Percentiles rank a stretch among this genome's conserved stretches.
These are phyloP conservation scores for Monascus purpureus DNA, from an alignment of 495 filamentous ascomycete genomes.

Conservation along the genomic window DNA sequence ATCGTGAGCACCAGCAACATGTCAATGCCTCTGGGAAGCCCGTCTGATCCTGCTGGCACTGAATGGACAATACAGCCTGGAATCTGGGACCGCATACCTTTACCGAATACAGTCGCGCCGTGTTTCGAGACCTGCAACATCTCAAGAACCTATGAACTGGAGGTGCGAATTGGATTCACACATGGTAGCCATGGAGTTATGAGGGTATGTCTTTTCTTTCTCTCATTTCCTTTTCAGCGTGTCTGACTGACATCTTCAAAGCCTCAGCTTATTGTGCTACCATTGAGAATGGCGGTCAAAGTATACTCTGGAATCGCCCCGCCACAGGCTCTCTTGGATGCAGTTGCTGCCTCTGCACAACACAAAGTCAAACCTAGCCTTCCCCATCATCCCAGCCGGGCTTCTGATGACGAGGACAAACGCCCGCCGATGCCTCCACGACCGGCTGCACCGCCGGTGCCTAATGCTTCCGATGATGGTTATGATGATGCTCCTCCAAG, in stretches of 20 bases:
- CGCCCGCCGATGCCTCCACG: conserved; percentile 25
- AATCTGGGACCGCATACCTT: conserved; percentile 51
- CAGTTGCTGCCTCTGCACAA: conserved; percentile 35
- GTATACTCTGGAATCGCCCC: conserved; percentile 89
- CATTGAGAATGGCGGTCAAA: conserved; percentile 61
- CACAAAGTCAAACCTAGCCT: conserved; percentile 10
- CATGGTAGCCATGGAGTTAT: conserved; percentile 35
- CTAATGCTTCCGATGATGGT: conserved; percentile 18
- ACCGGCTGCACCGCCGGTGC: conserved; percentile 10
- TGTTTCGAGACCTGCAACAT: conserved; percentile 86
- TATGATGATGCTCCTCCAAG: conserved; percentile 58
- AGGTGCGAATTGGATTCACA: conserved; percentile 62
- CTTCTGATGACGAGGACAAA: conserved; percentile 8
- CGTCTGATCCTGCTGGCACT: conserved; percentile 44
- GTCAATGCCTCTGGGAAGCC: conserved; percentile 42
- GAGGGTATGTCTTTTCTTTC: conserved; percentile 28
- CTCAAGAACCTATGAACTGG: conserved; percentile 63
- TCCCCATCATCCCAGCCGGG: conserved; percentile 11
- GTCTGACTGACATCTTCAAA: conserved; percentile 16
- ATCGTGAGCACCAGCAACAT: conserved; percentile 55
- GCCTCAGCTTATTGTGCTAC: conserved; percentile 58
- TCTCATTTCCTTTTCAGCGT: neutral
- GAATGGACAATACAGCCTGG: conserved; percentile 50
- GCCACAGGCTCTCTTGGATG: conserved; percentile 57
- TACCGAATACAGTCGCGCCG: conserved; percentile 77